phyloP scores from a whole-genome alignment of 2,329 filamentous ascomycete genomes.

The Microcyclosporella mali region DNA sequence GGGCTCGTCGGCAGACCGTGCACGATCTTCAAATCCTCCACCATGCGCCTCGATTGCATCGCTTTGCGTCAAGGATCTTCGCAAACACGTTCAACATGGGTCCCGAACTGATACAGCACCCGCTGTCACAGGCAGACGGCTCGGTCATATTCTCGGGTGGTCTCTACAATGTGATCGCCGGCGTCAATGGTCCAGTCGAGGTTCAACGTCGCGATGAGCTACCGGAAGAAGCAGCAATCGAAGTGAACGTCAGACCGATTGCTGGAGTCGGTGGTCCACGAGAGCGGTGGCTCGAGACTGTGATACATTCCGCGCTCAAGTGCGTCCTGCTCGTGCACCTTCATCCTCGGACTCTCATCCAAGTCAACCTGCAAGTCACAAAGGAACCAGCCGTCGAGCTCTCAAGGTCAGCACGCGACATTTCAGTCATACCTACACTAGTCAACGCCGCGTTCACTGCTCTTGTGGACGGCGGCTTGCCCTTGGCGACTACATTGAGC shows the following conservation, averaged over 20 bases:
- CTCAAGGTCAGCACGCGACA: conserved; percentile 49
- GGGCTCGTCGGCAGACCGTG: background rate
- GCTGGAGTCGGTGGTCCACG: conserved; percentile 63
- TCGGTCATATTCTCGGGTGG: conserved; percentile 70
- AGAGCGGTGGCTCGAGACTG: conserved; percentile 69
- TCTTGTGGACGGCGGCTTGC: conserved; percentile 74
- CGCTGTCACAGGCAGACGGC: conserved; percentile 66
- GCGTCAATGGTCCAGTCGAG: conserved; percentile 90
- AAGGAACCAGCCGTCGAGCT: conserved; percentile 51
- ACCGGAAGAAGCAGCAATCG: conserved; percentile 82
- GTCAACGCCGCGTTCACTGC: conserved; percentile 73
- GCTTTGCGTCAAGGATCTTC: background rate
- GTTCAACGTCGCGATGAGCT: conserved; percentile 82
- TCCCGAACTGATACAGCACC: conserved; percentile 28
- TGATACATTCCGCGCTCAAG: conserved; percentile 65
- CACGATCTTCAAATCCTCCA: background rate
- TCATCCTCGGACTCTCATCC: conserved; percentile 71
- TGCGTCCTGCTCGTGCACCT: conserved; percentile 68
- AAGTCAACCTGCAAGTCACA: conserved; percentile 69
- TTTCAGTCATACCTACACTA: conserved; percentile 73
- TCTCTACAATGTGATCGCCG: conserved; percentile 74
- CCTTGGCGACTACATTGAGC: conserved; percentile 66
- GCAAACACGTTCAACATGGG: conserved; percentile 12
- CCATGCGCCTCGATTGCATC: background rate
- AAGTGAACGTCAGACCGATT: conserved; percentile 82